Base-by-base conservation (phyloP, 1,284 basidiomycete genomes). In the Ceratobasidium sp. region DNA sequence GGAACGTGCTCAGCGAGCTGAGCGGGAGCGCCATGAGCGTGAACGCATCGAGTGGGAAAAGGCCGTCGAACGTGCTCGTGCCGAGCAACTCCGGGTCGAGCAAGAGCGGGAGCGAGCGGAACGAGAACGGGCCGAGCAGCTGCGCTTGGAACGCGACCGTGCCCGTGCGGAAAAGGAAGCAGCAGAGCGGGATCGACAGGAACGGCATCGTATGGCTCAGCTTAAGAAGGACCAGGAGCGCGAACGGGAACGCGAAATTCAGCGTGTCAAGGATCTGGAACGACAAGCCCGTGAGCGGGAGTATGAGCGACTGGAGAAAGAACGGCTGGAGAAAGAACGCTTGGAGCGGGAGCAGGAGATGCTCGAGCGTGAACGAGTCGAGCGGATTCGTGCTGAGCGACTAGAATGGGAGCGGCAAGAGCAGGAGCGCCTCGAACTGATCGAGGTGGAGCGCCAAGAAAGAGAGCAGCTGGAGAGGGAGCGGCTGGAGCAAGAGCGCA, bases 261-360 rank as follows among this genome's bases (percentile, higher is more conserved):
- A 48, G 26, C 60, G 60, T 30, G 41, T 34, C 60, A 62, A 62
- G 45, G 60, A 62, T 32, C 26, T 45, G 41, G 65, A 70, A 12
- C 65, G 65, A 21, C 48, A 57, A 12, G 65, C 65, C 34, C 65
- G 65, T 21, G 65, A 70, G 53, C 65, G 41, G 1, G 65, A 70
- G 9, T 53, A 23, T 26, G 65, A 70, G 21, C 65, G 52, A 21
- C 36, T 70, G 41, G 65, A 70, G 30, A 70, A 58, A 32, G 65
- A 70, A n/a, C 65, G 65, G 10, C 53, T 58, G 52, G 65, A 70
- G 18, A 53, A 43, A 6, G 65, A 70, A 28, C 65, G 53, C 28
- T 28, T 41, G 23, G 65, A 70, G 43, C 65, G 41, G 14, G 65
- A 70, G 26, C 65, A 43, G 16, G 65, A 70, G 23, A 39, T 39